Conservation (phyloP, 2,329 filamentous ascomycete species). For the Aschersonia sp. region DNA sequence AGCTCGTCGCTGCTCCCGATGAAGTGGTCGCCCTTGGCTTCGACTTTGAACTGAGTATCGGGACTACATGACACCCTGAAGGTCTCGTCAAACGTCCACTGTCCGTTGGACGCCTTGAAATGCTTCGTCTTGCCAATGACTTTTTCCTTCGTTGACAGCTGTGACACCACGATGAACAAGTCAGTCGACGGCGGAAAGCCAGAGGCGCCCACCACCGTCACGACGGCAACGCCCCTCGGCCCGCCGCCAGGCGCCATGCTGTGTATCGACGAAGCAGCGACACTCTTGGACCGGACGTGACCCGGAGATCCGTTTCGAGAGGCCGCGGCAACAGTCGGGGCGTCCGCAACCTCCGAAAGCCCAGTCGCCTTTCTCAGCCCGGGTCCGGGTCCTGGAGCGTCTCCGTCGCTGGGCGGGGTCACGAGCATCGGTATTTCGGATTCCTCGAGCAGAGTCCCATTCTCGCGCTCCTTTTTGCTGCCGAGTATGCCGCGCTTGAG, state of each 20-base stretch:
- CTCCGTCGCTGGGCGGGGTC: conserved; percentile 15
- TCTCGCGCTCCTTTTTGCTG: conserved; percentile 51
- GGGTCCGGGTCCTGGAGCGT: conserved; percentile 15
- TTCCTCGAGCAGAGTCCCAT: conserved; percentile 28
- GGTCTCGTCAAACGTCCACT: conserved; percentile 59
- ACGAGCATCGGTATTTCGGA: conserved; percentile 22
- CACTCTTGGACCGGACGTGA: conserved; percentile 41
- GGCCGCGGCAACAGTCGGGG: conserved; percentile 9
- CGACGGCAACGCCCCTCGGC: conserved; percentile 61
- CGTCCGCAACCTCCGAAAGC: conserved; percentile 18
- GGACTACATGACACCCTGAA: conserved; percentile 68
- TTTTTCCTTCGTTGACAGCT: conserved; percentile 56
- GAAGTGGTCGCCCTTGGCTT: conserved; percentile 72
- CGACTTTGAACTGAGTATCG: conserved; percentile 74
- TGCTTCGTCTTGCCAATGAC: conserved; percentile 87
- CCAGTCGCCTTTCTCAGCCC: conserved; percentile 27
- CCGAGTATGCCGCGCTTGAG: conserved; percentile 71
- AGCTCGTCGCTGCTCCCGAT: conserved; percentile 75
- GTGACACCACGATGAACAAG: conserved; percentile 61
- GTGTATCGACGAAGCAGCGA: conserved; percentile 51
- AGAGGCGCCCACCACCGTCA: conserved; percentile 65
- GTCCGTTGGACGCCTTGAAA: conserved; percentile 55
- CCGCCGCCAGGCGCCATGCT: conserved; percentile 46
- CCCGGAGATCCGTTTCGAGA: conserved; percentile 14
- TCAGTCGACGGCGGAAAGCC: conserved; percentile 67